Percentiles rank a stretch among this genome's conserved stretches.
phyloP scores from a whole-genome alignment of 2,329 filamentous ascomycete species.

The Alternaria sp. region DNA sequence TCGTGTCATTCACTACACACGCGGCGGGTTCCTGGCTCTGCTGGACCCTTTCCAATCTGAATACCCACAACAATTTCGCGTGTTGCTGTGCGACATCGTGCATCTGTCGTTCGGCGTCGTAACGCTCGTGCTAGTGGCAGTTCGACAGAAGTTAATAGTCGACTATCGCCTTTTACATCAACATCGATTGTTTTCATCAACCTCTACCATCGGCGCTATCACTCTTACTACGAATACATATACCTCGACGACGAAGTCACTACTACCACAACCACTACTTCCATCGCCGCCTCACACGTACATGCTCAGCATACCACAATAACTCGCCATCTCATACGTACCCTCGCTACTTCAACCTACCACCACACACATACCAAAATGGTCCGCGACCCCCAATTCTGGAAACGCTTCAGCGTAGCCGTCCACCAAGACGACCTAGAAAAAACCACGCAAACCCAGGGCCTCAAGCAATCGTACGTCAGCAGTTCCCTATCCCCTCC shows the following conservation, averaged over 20 bases:
- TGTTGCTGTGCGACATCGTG: constrained; percentile 20
- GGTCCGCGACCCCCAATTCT: constrained; percentile 65
- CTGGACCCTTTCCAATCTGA: constrained; percentile 1
- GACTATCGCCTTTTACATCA: not conserved
- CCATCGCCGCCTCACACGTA: not conserved
- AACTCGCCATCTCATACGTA: not conserved
- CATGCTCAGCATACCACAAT: not conserved
- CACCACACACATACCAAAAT: constrained; percentile 41
- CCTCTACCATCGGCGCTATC: not conserved
- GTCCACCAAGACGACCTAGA: constrained; percentile 62
- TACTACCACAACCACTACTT: not conserved
- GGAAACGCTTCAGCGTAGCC: constrained; percentile 65
- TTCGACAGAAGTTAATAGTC: not conserved
- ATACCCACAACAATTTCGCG: constrained; percentile 24
- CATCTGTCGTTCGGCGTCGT: not conserved
- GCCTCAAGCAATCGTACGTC: constrained; percentile 50
- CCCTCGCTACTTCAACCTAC: too few relatives aligned
- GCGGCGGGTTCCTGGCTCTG: constrained; percentile 6
- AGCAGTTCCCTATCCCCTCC: constrained; percentile 23
- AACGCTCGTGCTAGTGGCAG: not conserved
- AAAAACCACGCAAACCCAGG: constrained; percentile 20
- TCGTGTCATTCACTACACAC: not conserved
- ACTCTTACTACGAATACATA: not conserved
- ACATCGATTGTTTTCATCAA: not conserved
- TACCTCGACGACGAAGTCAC: not conserved